Base-by-base conservation (phyloP, 129 eudicot genomes). In the Dittrichia graveolens region DNA sequence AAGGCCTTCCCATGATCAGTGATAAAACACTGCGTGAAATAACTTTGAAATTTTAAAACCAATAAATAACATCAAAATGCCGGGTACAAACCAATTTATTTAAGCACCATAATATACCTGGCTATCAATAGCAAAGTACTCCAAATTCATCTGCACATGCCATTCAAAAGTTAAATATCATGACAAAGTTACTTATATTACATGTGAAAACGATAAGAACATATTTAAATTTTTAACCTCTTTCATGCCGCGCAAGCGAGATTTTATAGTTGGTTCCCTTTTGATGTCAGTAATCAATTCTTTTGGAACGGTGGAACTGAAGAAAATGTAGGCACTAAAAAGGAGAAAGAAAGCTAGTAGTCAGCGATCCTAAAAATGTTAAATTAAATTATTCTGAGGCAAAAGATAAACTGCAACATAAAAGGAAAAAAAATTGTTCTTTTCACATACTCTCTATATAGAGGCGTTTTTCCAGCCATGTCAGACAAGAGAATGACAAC, bases 81-180 rank as follows among this genome's bases (percentile, higher is more conserved):
- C 3, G 8, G 62, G 39, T 61, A 8, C 0, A 44, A 31, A 43
- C 12, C 44, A 75, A 47, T 54, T 61, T 9, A 49, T 70, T 35
- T 53, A 62, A 71, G 69, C 49, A 52, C 67, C 35, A 61, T 53
- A 6, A 31, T 47, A 57, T 85, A 93, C 98, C 96, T 93, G 98
- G 76, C 95, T 93, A 77, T 93, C 98, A 65, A 93, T 72, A 39
- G 98, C 84, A 81, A 93, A 85, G 75, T 82, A 93, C 85, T 93
- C 98, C 96, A 93, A 85, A 69, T 93, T 93, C 96, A 93, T 93
- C 98, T 93, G 98, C 84, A 82, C 35, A 56, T 57, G 73, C 52
- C 58, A 45, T 61, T 48, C n/a, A 81, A 77, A 57, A 83, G 43
- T 24, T 57, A 48, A 78, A 55, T 67, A 60, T 31, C 58, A 14